Percentiles rank a stretch among this genome's conserved stretches.
phyloP scores from a whole-genome alignment of 225 moss, liverwort and hornwort species.

The Sphagnum tenellum region DNA sequence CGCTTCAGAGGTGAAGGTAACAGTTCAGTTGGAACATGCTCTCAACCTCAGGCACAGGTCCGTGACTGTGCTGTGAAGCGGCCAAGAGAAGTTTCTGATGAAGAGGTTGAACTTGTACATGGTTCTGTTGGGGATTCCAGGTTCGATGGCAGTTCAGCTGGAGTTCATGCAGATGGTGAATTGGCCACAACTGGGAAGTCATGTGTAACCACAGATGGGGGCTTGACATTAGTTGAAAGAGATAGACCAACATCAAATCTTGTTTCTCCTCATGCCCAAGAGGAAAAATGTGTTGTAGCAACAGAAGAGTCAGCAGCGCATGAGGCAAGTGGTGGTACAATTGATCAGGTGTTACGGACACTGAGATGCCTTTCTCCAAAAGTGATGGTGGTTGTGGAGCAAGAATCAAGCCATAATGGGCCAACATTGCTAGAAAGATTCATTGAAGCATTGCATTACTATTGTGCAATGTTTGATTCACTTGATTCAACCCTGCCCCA shows the following conservation, averaged over 20 bases:
- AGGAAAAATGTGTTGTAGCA: neutral
- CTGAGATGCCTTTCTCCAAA: constrained; percentile 25
- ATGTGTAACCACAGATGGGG: neutral
- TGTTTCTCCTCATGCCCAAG: neutral
- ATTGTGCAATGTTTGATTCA: constrained; percentile 40
- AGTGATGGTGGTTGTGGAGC: constrained; percentile 45
- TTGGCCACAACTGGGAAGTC: neutral
- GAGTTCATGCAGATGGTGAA: neutral
- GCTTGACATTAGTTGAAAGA: constrained; percentile 1
- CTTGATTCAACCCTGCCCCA: constrained; percentile 32
- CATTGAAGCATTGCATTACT: constrained; percentile 41
- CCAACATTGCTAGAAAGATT: constrained; percentile 24
- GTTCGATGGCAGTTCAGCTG: neutral
- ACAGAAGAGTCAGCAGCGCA: neutral
- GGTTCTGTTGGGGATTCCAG: neutral
- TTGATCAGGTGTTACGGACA: constrained; percentile 31
- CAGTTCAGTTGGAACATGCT: neutral
- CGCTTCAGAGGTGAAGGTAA: constrained; percentile 1
- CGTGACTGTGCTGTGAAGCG: constrained; percentile 2
- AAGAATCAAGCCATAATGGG: constrained; percentile 38
- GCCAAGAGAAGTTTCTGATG: constrained; percentile 3
- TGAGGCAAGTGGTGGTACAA: constrained; percentile 2
- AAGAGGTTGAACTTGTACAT: neutral
- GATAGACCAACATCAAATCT: neutral
- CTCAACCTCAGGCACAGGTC: neutral